Conservation (phyloP, 1,284 basidiomycete species). For the Coniferiporia weirii region DNA sequence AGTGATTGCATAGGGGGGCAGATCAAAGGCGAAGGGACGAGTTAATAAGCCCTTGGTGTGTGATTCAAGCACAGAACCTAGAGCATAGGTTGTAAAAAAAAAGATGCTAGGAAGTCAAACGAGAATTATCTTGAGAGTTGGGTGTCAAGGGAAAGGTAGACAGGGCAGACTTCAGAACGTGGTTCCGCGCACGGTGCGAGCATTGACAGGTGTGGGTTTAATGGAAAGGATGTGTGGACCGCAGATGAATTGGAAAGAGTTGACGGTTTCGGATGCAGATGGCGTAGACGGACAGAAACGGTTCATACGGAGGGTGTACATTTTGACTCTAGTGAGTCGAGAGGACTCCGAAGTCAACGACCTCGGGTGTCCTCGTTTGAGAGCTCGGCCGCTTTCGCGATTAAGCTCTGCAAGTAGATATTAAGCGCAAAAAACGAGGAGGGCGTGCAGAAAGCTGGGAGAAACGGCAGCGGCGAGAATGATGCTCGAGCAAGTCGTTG, state of each 20-base stretch:
- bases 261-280: conserved; percentile 7
- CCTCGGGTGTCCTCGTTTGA: conserved; percentile 13
- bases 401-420: not conserved
- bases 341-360: conserved; percentile 16
- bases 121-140: conserved; percentile 2
- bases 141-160: not conserved
- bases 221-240: not conserved
- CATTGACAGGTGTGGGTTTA: conserved; percentile 11
- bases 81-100: conserved; percentile 7
- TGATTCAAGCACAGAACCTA: not conserved
- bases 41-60: not conserved
- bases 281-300: conserved; percentile 9
- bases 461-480: not conserved
- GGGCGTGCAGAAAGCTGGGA: not conserved
- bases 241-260: not conserved
- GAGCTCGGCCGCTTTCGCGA: conserved; percentile 17
- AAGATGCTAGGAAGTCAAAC: too few relatives aligned
- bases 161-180: not conserved
- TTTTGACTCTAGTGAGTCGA: conserved; percentile 17
- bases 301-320: conserved; percentile 14
- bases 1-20: conserved; percentile 17
- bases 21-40: conserved; percentile 2
- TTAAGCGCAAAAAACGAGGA: not conserved
- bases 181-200: conserved; percentile 11
- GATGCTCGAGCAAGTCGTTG: not conserved